Evolutionary conservation across 2,329 filamentous ascomycete species (phyloP), one percentile per base, ranked within the genome.

Genomic region (Microcyclosporella mali): DNA sequence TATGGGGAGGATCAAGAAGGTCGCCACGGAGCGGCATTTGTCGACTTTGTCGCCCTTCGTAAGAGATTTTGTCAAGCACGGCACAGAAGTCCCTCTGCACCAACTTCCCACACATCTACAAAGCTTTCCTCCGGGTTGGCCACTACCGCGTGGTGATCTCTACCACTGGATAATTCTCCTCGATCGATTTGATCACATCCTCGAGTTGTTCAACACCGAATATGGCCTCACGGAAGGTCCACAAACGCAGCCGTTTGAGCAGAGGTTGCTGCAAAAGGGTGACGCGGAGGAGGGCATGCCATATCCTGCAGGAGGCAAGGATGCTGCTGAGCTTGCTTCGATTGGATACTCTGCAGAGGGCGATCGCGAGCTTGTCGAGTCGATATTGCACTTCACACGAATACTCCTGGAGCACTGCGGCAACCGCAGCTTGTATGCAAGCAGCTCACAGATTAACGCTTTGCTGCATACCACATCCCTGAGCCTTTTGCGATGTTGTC

Each of bases 81-180:
- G 85, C 37, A 81, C 80, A 53, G 75, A 76, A 45, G 73, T 78
- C 52, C 78, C 88, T 36, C 70, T 95, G 58, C 81, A 84, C 58
- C 78, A 85, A 62, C 75, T 98, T 53, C 86, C 88, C 55, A 71
- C 78, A 56, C 79, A 84, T 54, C 83, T 98, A 52, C 74, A 76
- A 56, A 78, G 77, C 43, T 97, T 97, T 63, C 88, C 90, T 45
- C 82, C 82, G 52, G 75, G 83, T 75, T 98, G 92, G 92, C 88
- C 89, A 2, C 94, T 97, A 60, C 90, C 90, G 30, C 81, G 90
- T 64, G 94, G 92, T 47, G 92, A 98, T 64, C 73, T 97, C 21
- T 97, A 97, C 64, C 90, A 98, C 72, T 98, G 94, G 94, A 95
- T 98, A 54, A 83, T 86, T 19, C 77, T 95, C 17, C 70, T 98